These are phyloP conservation scores for Rutstroemia sp. DNA, from an alignment of 2,329 filamentous ascomycete species.

Conservation along the genomic window DNA sequence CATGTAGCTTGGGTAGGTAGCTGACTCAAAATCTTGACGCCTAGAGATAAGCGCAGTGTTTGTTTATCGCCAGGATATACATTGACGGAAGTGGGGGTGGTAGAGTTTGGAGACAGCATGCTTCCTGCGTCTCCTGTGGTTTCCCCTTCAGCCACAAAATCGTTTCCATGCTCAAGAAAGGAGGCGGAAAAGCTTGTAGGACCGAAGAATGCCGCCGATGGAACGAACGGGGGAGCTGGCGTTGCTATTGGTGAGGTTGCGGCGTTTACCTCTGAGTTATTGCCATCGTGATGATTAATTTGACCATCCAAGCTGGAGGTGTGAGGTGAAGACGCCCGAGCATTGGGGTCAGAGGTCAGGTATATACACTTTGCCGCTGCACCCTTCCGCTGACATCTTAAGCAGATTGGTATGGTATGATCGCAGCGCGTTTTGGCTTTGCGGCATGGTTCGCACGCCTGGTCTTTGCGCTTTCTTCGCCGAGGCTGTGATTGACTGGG, in stretches of 20 bases:
- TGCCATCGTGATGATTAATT: not conserved
- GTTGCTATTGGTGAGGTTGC: not conserved
- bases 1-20: not conserved
- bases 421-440: not conserved
- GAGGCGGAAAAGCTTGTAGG: not conserved
- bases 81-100: not conserved
- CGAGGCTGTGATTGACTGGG: not conserved
- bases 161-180: not conserved
- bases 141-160: not conserved
- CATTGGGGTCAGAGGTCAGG: not conserved
- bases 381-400: conserved; percentile 1
- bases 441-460: not conserved
- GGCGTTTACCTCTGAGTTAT: not conserved
- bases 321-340: not conserved
- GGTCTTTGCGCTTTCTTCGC: conserved; percentile 1
- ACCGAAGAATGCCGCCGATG: not conserved
- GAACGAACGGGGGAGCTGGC: not conserved
- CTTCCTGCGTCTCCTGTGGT: not conserved
- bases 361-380: not conserved
- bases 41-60: not conserved
- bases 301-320: not conserved
- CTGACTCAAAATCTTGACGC: not conserved
- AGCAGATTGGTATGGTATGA: not conserved
- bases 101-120: not conserved
- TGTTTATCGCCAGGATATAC: not conserved